Evolutionary conservation across 371 early-diverging fungal genomes (phyloP), one percentile per base, ranked within the genome.

Genomic region (Mortierella sp.): DNA sequence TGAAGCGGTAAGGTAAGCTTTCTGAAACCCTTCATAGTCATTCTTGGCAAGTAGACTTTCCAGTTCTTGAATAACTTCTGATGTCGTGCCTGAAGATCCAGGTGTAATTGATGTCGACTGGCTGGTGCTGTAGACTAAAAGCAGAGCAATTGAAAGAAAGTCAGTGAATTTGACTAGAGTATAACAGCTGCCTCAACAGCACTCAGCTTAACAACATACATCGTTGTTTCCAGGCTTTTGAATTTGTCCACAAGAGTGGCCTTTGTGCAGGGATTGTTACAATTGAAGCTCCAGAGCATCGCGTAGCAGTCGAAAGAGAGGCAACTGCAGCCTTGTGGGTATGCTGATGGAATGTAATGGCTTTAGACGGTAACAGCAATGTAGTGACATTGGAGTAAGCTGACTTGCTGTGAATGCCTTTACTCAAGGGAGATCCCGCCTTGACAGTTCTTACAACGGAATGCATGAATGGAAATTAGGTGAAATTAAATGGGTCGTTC

Each of bases 11-110:
- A 40, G 4, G 33, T 70, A 81, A 4, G 81, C 66, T 22, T 69
- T 59, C 45, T 81, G 81, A 52, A 76, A 81, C 55, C 69, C 81
- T 28, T 47, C 72, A 52, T 61, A 63, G 19, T 81, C 81, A 9
- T 60, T 45, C 45, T 72, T 76, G 48, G 52, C 61, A 40, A 81
- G 32, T 11, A 75, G 52, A 19, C 69, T 65, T 21, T 72, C 76
- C 62, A 81, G 67, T 38, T 81, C 76, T 55, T 69, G 67, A 28
- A 70, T 40, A 7, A 57, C 47, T 16, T 69, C 38, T 11, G 69
- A 61, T 48, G 22, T 58, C 10, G 32, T 22, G 19, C 53, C 50
- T 24, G 70, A 10, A 22, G 67, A 32, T 38, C 62, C 47, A 33
- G 67, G 19, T 59, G 74, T 41, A 45, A 45, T 47, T 50, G 53